These are phyloP conservation scores for Collybiopsis confluens DNA, from an alignment of 768 basidiomycete species.

Conservation along the genomic window DNA sequence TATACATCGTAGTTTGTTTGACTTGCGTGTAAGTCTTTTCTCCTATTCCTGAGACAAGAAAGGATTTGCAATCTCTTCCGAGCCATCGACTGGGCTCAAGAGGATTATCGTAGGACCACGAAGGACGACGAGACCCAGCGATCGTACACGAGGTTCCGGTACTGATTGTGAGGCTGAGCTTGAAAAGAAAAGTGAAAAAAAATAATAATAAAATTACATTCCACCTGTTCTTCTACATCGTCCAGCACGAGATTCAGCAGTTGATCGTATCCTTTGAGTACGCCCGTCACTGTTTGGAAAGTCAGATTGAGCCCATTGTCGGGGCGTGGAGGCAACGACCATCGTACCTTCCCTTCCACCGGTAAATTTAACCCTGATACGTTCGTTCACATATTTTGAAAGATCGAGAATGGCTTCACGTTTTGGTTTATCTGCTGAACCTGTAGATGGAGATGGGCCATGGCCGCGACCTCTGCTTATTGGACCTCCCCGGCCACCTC, in stretches of 20 bases:
- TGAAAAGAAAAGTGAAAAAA: constrained; percentile 11
- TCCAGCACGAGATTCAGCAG: constrained; percentile 96
- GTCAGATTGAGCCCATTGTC: too few relatives aligned
- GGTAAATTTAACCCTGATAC: constrained; percentile 95
- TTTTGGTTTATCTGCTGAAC: constrained; percentile 71
- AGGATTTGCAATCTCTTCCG: constrained; percentile 90
- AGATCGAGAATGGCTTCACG: constrained; percentile 95
- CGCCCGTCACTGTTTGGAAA: constrained; percentile 71
- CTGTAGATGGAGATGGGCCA: constrained; percentile 40
- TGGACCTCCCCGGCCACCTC: constrained; percentile 31
- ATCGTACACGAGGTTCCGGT: constrained; percentile 57
- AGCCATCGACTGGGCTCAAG: constrained; percentile 92
- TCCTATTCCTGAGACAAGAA: constrained; percentile 74
- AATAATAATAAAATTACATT: constrained; percentile 40
- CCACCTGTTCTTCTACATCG: constrained; percentile 82
- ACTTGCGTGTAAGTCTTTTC: not conserved
- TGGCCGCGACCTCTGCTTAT: constrained; percentile 19
- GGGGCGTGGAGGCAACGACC: too few relatives aligned
- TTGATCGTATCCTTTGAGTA: constrained; percentile 95
- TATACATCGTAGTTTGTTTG: not conserved
- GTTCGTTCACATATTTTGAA: constrained; percentile 88
- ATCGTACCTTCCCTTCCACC: constrained; percentile 87
- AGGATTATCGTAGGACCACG: constrained; percentile 93
- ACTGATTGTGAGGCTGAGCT: constrained; percentile 33
- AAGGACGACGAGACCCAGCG: constrained; percentile 83